These are phyloP conservation scores for Trichocladium antarcticum DNA, from an alignment of 495 filamentous ascomycete genomes.

Conservation along the genomic window DNA sequence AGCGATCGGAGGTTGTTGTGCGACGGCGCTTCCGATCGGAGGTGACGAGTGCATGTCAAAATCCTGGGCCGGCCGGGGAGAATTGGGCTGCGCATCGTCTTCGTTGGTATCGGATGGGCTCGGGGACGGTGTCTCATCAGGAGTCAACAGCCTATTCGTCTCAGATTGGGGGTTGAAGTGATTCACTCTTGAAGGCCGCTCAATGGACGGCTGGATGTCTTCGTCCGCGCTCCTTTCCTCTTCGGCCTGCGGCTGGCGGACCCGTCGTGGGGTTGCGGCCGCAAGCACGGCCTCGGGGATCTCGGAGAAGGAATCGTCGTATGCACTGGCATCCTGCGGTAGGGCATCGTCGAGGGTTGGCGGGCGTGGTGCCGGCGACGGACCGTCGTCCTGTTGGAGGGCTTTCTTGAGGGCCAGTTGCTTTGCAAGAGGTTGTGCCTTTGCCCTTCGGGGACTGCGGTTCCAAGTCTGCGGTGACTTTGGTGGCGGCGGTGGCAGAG, in stretches of 20 bases:
- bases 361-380: background rate
- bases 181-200: slow-evolving; percentile 29
- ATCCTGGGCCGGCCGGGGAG: slow-evolving; percentile 1
- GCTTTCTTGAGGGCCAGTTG: slow-evolving; percentile 19
- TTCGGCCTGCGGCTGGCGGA: slow-evolving; percentile 4
- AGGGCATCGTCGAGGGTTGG: slow-evolving; percentile 6
- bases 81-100: background rate
- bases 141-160: slow-evolving; percentile 40
- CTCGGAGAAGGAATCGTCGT: slow-evolving; percentile 44
- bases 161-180: slow-evolving; percentile 28
- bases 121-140: slow-evolving; percentile 45
- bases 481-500: slow-evolving; percentile 8
- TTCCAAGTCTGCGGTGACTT: slow-evolving; percentile 4
- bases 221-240: slow-evolving; percentile 3
- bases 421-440: slow-evolving; percentile 14
- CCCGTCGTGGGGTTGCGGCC: slow-evolving; percentile 37
- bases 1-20: background rate
- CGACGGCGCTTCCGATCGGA: slow-evolving; percentile 7
- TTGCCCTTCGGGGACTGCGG: slow-evolving; percentile 17
- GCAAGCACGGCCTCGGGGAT: slow-evolving; percentile 38
- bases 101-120: slow-evolving; percentile 22
- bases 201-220: slow-evolving; percentile 28
- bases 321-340: slow-evolving; percentile 20
- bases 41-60: slow-evolving; percentile 28
- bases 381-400: slow-evolving; percentile 7